Evolutionary conservation across 805 yeast genomes (phyloP).

Genomic region (Priceomyces melissophilus): DNA sequence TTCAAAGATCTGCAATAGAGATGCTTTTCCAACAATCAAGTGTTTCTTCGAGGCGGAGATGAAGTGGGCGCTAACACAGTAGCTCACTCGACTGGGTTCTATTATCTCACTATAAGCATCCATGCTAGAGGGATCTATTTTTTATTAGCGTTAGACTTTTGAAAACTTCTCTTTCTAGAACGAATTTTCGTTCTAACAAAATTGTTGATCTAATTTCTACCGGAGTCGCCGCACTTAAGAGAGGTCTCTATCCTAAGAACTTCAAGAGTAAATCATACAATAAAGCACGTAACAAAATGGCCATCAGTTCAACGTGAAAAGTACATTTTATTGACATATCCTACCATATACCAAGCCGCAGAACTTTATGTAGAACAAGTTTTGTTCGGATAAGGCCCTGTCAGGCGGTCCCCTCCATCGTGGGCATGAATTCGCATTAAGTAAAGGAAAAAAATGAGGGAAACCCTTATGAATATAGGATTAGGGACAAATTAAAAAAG

Average conservation of each 20-base stretch:
- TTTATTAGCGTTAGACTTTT: neutral
- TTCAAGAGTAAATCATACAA: no score
- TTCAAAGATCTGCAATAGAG: slow-evolving; percentile 61
- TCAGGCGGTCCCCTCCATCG: slow-evolving; percentile 6
- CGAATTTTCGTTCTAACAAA: neutral
- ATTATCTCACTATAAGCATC: slow-evolving; percentile 75
- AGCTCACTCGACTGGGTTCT: slow-evolving; percentile 71
- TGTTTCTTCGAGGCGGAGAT: slow-evolving; percentile 45
- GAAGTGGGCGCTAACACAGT: slow-evolving; percentile 52
- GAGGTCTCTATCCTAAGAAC: slow-evolving; percentile 4
- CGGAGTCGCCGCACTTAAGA: slow-evolving; percentile 7
- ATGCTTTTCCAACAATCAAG: slow-evolving; percentile 67
- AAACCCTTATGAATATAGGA: slow-evolving; percentile 8
- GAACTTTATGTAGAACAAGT: neutral
- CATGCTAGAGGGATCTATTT: slow-evolving; percentile 41
- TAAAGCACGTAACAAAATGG: neutral
- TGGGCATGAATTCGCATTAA: slow-evolving; percentile 4
- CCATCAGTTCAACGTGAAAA: neutral
- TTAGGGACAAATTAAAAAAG: slow-evolving; percentile 4
- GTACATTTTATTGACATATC: neutral
- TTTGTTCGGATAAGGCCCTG: neutral
- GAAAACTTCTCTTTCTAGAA: neutral
- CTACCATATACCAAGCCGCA: slow-evolving; percentile 1
- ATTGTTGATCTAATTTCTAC: neutral
- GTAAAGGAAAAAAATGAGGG: neutral